A percentile compares a stretch with the other conserved stretches of the same genome.
phyloP scores from a whole-genome alignment of 2,329 filamentous ascomycete species.

The Arthrobotrys iridis region DNA sequence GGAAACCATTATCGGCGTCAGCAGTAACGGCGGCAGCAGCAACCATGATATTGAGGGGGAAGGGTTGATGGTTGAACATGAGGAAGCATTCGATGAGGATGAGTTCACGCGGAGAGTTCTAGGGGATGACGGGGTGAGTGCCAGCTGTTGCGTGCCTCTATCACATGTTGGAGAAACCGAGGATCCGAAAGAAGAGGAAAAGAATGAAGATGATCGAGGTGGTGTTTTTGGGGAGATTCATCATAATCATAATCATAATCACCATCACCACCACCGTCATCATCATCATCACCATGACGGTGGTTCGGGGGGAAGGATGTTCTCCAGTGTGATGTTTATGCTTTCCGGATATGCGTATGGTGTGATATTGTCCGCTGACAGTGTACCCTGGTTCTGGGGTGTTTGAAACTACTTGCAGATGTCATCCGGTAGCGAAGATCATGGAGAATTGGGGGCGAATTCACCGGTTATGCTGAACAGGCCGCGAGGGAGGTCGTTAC shows the following conservation, averaged over 20 bases:
- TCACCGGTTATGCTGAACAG: constrained; percentile 41
- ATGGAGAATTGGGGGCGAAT: constrained; percentile 36
- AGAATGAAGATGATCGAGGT: not conserved
- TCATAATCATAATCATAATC: no score
- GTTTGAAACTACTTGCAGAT: constrained; percentile 26
- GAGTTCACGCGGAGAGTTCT: constrained; percentile 48
- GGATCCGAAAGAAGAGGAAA: no score
- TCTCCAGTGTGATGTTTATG: constrained; percentile 15
- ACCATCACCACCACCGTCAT: no score
- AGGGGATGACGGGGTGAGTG: constrained; percentile 49
- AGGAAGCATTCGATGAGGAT: constrained; percentile 49
- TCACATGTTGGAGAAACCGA: not conserved
- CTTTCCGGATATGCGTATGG: constrained; percentile 4
- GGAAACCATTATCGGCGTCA: constrained; percentile 29
- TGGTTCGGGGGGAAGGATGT: constrained; percentile 4
- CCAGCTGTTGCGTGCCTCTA: constrained; percentile 16
- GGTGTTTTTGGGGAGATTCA: constrained; percentile 1
- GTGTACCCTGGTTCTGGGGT: constrained; percentile 19
- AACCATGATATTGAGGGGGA: constrained; percentile 52
- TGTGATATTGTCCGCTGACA: constrained; percentile 16
- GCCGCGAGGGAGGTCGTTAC: constrained; percentile 26
- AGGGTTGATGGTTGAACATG: constrained; percentile 50
- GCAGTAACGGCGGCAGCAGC: not conserved
- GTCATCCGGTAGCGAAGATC: constrained; percentile 51
- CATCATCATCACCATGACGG: not conserved